Percentiles rank a stretch among this genome's conserved stretches.
Evolutionary conservation across 176 grass and related monocot genomes (phyloP).

Genomic region (Bothriochloa decipiens): DNA sequence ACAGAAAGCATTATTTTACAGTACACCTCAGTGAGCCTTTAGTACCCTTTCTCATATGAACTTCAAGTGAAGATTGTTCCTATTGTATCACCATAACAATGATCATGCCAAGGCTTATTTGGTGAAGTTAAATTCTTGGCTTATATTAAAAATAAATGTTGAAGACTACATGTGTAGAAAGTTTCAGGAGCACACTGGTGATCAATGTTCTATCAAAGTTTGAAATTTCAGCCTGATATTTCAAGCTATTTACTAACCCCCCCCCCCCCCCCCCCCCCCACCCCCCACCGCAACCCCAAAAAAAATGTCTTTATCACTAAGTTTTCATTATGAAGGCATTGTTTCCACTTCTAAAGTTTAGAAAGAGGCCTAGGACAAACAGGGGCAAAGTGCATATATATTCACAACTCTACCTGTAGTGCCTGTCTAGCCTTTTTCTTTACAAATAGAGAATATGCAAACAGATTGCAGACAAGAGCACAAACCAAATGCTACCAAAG

Average conservation of each 20-base stretch:
- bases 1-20: not conserved
- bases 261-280: too few species aligned
- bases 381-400: conserved; percentile 7
- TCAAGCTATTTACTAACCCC: not conserved
- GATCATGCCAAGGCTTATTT: conserved; percentile 1
- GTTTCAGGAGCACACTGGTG: not conserved
- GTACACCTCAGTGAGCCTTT: not conserved
- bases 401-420: not conserved
- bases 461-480: conserved; percentile 14
- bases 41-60: conserved; percentile 21
- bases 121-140: conserved; percentile 5
- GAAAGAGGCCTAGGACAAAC: not conserved
- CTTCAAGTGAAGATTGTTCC: not conserved
- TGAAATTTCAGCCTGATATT: conserved; percentile 30
- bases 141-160: conserved; percentile 9
- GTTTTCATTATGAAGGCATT: conserved; percentile 1
- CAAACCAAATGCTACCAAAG: not conserved
- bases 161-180: conserved; percentile 15
- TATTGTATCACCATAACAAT: conserved; percentile 20
- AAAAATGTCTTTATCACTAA: conserved; percentile 6
- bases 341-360: conserved; percentile 31
- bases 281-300: not conserved
- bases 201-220: conserved; percentile 7
- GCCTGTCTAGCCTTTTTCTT: not conserved
- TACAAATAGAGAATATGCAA: conserved; percentile 13